Evolutionary conservation across 129 eudicot species (phyloP).

Genomic region (Sambucus nigra): DNA sequence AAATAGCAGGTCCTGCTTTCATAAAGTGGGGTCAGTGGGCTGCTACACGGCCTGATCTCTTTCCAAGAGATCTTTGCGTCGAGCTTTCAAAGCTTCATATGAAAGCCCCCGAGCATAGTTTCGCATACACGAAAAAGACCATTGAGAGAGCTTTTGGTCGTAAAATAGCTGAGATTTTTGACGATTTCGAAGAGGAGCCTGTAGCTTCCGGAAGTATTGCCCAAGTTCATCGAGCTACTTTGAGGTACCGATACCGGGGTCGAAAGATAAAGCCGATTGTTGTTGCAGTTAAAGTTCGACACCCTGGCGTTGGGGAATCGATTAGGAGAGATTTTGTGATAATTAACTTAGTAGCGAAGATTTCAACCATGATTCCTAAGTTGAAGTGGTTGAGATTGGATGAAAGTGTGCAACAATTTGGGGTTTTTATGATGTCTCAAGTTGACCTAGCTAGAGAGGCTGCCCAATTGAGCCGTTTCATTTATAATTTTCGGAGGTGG

Average conservation of each 20-base stretch:
- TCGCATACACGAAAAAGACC: conserved; percentile 68
- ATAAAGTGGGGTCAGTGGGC: conserved; percentile 99
- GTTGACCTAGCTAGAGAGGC: conserved; percentile 98
- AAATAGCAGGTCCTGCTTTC: conserved; percentile 89
- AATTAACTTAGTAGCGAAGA: conserved; percentile 61
- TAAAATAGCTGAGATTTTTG: conserved; percentile 71
- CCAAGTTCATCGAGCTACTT: conserved; percentile 78
- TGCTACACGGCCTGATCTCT: conserved; percentile 90
- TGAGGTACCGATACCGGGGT: conserved; percentile 46
- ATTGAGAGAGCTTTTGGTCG: conserved; percentile 84
- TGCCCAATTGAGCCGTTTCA: conserved; percentile 84
- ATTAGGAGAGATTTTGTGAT: conserved; percentile 83
- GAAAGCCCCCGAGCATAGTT: conserved; percentile 86
- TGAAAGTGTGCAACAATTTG: conserved; percentile 91
- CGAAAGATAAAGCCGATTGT: conserved; percentile 59
- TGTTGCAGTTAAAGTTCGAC: conserved; percentile 94
- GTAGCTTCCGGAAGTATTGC: conserved; percentile 97
- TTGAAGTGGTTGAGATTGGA: conserved; percentile 87
- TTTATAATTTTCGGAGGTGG: conserved; percentile 87
- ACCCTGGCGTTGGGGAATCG: conserved; percentile 91
- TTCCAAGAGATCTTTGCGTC: conserved; percentile 69
- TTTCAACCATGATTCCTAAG: conserved; percentile 57
- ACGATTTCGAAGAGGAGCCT: conserved; percentile 77
- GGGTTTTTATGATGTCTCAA: conserved; percentile 96
- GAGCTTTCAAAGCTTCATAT: conserved; percentile 85